Evolutionary conservation across 306 rosid species (phyloP).

Genomic region (Prunus mira): DNA sequence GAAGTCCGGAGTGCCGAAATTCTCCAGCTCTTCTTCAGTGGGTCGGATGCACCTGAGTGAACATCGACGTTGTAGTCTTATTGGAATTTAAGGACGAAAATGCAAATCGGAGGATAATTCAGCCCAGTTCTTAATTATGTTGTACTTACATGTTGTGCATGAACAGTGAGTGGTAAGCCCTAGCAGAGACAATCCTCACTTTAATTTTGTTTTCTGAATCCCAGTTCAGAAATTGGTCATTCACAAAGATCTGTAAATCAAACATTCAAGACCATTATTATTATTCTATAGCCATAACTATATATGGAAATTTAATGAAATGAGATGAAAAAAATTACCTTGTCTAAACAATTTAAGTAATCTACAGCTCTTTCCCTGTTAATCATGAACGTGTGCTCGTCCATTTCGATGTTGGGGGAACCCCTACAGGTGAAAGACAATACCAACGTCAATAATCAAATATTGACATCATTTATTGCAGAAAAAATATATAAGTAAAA

Average conservation of each 20-base stretch:
- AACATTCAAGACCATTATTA: neutral
- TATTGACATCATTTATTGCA: no score
- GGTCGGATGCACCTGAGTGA: conserved; percentile 78
- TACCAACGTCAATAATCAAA: no score
- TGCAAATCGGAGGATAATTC: no score
- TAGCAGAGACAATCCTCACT: conserved; percentile 73
- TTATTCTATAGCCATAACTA: neutral
- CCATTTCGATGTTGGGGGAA: conserved; percentile 92
- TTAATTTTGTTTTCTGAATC: conserved; percentile 74
- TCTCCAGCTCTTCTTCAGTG: conserved; percentile 74
- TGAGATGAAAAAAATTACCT: conserved; percentile 29
- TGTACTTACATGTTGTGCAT: conserved; percentile 92
- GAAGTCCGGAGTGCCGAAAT: conserved; percentile 84
- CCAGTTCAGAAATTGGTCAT: conserved; percentile 89
- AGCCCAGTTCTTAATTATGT: no score
- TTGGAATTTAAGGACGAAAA: no score
- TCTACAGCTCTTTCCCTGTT: conserved; percentile 90
- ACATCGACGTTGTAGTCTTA: no score
- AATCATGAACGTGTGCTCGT: conserved; percentile 65
- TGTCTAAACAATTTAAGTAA: conserved; percentile 83
- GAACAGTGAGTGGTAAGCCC: conserved; percentile 88
- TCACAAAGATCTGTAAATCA: conserved; percentile 57
- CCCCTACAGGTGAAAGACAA: conserved; percentile 44
- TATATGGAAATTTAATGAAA: neutral
- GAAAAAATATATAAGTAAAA: neutral